Base-by-base conservation (phyloP, 257 asterid genomes). In the Solanum rostratum region DNA sequence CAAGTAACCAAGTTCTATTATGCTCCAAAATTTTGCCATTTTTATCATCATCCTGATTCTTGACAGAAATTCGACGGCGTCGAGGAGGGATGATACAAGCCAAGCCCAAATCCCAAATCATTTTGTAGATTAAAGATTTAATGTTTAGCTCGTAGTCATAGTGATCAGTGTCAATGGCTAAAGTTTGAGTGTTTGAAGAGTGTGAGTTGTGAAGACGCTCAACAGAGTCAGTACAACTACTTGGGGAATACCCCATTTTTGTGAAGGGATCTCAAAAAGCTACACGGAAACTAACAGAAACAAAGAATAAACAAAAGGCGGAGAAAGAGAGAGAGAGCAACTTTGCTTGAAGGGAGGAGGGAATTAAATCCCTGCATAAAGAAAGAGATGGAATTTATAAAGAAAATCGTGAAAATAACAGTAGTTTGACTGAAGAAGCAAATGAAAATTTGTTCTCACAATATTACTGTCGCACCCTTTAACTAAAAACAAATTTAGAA, bases 1-100 rank as follows among this genome's bases (percentile, higher is more conserved):
- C 98, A 83, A 95, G 90, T 91, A 95, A 86, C 99, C 99, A 95
- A 8, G 97, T 95, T 89, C 94, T 93, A 30, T 94, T 92, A 83
- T 95, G 92, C 90, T 95, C 98, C 86, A 83, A 79, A 45, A 19
- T 87, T 71, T 70, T 87, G 66, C 33, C 87, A 83, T 45, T 76
- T 74, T 84, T 81, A 63, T 49, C 63, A 50, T 78, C 22, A 78
- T 50, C 16, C 37, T 78, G 82, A 78, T 50, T 78, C 46, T 78
- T 50, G 63, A 78, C 89, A 85, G 97, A 86, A 85, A 90, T 69
- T 91, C 88, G 91, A 70, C 89, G 90, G 46, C 88, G 87, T 82
- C 85, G 88, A 85, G 83, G 85, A 5, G 99, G 93, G 80, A 89
- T 85, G 14, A 95, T 85, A 68, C 98, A 94, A 14, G 91, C 91